Evolutionary conservation across 148 eudicot species (phyloP), one percentile per base, ranked within the genome.

Genomic region (Dianthus caryophyllus): DNA sequence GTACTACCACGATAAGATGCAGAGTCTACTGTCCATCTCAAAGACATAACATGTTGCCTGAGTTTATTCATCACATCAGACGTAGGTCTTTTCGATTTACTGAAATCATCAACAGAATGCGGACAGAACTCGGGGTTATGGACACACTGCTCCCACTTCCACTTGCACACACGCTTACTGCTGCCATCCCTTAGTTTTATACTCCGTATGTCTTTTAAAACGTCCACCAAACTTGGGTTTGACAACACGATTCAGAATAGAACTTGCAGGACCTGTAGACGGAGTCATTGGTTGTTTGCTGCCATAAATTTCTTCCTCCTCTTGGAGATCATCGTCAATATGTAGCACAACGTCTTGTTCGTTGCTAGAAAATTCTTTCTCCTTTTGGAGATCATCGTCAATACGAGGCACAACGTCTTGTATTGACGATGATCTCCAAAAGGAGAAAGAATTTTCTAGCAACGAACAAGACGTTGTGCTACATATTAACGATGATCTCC

Each of bases 11-110:
- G n/a, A 46, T 66, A 76, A 4, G 2, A 69, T 17, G 10, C 2
- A 57, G 9, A 61, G 66, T 88, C 89, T 55, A 88, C 52, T 76
- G 75, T 85, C 90, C 95, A 94, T 43, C 90, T 92, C 70, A 90
- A 21, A 69, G 54, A 80, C 11, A 70, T 25, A 46, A 94, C 79
- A 85, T 94, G 93, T 54, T 76, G 74, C 73, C 85, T 80, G 22
- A 69, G 66, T 16, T 72, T 76, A 10, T 13, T 17, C 2, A 51
- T 68, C 27, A 71, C 3, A 1, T 12, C 0, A 46, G 1, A 2
- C 2, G 50, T 26, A 47, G 75, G 76, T 46, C 39, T 66, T 8
- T 27, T 48, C 4, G 31, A 0, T n/a, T 63, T 61, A 5, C 17
- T 6, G 75, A 77, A 85, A 16, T 75, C 73, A 29, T 41, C 26